Conservation (phyloP, 805 yeast genomes). For the Groenewaldozyma tartarivorans region DNA sequence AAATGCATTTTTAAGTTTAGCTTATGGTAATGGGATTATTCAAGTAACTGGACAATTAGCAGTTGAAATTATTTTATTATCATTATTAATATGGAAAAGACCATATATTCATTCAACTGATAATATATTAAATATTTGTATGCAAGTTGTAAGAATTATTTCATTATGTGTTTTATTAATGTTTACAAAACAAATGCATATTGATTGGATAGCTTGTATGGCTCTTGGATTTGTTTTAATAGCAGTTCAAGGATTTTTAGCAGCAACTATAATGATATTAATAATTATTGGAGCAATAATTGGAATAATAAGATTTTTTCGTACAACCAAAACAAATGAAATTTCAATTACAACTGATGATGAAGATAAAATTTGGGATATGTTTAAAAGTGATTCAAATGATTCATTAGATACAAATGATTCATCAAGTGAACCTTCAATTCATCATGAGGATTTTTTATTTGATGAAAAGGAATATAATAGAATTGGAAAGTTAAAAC, state of each 20-base stretch:
- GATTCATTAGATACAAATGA: too few species aligned
- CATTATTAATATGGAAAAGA: constrained; percentile 14
- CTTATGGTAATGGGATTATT: constrained; percentile 25
- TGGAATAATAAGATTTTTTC: neutral
- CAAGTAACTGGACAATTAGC: constrained; percentile 27
- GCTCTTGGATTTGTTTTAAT: constrained; percentile 25
- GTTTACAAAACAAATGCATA: constrained; percentile 23
- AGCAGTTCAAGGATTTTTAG: constrained; percentile 23
- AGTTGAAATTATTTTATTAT: constrained; percentile 19
- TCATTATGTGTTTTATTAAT: constrained; percentile 23
- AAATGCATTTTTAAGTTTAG: constrained; percentile 27
- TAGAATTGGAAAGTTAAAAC: too few species aligned
- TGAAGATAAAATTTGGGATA: neutral
- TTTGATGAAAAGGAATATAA: too few species aligned
- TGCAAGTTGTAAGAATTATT: constrained; percentile 22
- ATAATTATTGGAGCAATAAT: constrained; percentile 13
- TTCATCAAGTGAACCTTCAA: too few species aligned
- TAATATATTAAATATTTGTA: constrained; percentile 22
- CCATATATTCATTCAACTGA: constrained; percentile 26
- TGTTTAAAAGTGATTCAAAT: too few species aligned
- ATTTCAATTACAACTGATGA: neutral
- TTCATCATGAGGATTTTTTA: too few species aligned
- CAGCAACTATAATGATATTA: constrained; percentile 20
- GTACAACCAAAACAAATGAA: neutral
- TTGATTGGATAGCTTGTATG: constrained; percentile 20